Base-by-base conservation (phyloP, 768 basidiomycete species). In the Baorangia bicolor region DNA sequence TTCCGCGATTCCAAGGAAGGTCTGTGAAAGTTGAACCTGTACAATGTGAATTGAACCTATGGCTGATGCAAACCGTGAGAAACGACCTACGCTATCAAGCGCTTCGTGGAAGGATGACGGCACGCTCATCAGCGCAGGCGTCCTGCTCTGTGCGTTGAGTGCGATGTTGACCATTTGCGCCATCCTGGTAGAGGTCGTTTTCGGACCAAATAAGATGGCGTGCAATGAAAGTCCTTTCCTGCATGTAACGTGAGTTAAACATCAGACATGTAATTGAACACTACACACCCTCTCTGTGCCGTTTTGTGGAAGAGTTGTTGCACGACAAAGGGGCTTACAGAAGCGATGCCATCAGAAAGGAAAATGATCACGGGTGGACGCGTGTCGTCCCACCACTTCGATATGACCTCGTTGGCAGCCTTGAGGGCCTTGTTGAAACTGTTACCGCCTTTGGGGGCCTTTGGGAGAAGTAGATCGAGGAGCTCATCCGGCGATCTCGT, bases 201-300 rank as follows among this genome's bases (percentile, higher is more conserved):
- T 58, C 2, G 73, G 69, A 7, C 83, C 84, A 38, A 85, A 85
- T 2, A 79, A 72, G 31, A 86, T 80, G 0, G 83, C 70, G 18
- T 85, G 84, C 54, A 86, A 78, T 2, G 83, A 82, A 4, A 86
- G 71, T 16, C 80, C 75, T 69, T 76, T 78, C 21, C 84, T 85
- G 33, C 13, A 31, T 13, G 27, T 14, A 28, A 40, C n/a, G n/a
- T 56, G 11, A 45, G 40, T 4, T 28, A 28, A 39, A 14, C 12
- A 4, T 7, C 1, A n/a, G 21, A 40, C 12, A 18, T 16, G 6
- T 1, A 9, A 12, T 12, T 0, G 18, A 49, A 5, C 1, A 12
- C 13, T 14, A 57, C 69, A n/a, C 45, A 81, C 82, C 82, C 81
- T 4, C 68, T 75, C 13, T 64, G 60, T 2, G 77, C 63, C 1